Evolutionary conservation across 169 alveolate species (phyloP).

Genomic region (Cryptosporidium bovis): DNA sequence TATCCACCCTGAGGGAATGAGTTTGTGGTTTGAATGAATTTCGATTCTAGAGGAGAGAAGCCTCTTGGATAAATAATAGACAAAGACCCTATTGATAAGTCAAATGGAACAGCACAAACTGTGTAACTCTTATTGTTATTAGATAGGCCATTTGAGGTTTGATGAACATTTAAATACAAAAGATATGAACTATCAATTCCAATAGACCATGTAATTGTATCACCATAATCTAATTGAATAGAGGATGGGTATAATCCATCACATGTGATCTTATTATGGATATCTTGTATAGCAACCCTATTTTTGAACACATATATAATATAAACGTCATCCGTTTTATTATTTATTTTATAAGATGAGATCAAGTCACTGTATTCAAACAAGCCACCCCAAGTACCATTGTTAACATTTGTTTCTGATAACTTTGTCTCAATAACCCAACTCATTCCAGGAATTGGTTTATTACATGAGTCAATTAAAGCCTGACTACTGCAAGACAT

Average conservation of each 20-base stretch:
- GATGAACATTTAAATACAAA: conserved; percentile 30
- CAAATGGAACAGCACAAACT: conserved; percentile 36
- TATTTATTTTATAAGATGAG: conserved; percentile 3
- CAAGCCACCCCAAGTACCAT: conserved; percentile 47
- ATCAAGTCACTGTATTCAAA: conserved; percentile 11
- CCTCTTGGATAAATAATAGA: conserved; percentile 48
- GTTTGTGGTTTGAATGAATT: background rate
- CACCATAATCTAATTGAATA: background rate
- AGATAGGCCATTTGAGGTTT: background rate
- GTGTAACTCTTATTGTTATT: conserved; percentile 8
- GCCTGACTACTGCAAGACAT: conserved; percentile 31
- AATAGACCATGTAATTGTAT: conserved; percentile 28
- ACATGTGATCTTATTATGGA: conserved; percentile 19
- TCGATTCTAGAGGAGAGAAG: conserved; percentile 30
- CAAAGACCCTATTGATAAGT: background rate
- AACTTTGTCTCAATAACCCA: conserved; percentile 3
- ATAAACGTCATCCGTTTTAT: background rate
- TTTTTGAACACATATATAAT: conserved; percentile 43
- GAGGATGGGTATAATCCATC: conserved; percentile 39
- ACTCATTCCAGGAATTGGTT: conserved; percentile 13
- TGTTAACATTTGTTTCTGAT: conserved; percentile 32
- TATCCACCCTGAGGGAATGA: conserved; percentile 48
- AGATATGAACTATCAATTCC: conserved; percentile 24
- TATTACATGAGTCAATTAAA: conserved; percentile 8
- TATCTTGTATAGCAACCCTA: conserved; percentile 61